Evolutionary conservation across 176 grass and related monocot species (phyloP), one percentile per base, ranked within the genome.

Genomic region (Triticum monococcum): DNA sequence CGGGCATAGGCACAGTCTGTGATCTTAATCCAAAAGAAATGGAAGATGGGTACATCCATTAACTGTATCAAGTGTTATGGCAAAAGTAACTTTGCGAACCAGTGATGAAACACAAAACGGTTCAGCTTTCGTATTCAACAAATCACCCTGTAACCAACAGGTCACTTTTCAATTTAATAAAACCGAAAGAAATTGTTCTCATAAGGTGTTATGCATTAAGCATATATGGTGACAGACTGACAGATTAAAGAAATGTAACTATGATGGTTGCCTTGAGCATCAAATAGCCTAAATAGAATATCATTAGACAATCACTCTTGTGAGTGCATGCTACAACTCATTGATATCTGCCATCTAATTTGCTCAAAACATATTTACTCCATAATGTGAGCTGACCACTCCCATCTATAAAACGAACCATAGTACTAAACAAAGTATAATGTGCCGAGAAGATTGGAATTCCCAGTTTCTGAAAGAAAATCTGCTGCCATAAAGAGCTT

Each of bases 391-490:
- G 20, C 20, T 75, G 28, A 43, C 30, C 24, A 64, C 20, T 33
- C 17, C 18, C 41, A 33, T 68, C 5, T 8, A 68, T 17, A 81
- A n/a, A 46, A 81, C 30, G 11, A 57, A 33, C 22, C 36, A 59
- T 22, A 14, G 13, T 30, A 75, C 13, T 7, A 77, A 68, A 85
- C 45, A 72, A 83, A 30, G 20, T 67, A 66, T 17, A 12, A 67
- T 77, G 41, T 36, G 40, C 0, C 12, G 20, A 23, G 2, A 65
- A 56, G 43, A 45, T 45, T 26, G 12, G 14, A 56, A 48, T 75
- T 75, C 36, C 37, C 9, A 75, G 52, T 65, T 77, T 85, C 20
- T 25, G 4, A 76, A 64, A 17, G 52, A 74, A 76, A 84, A 63
- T 30, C 4, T 65, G 57, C 5, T 50, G 26, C 71, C 60, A 17